Conservation (phyloP, 192 early-diverging fungal genomes). For the Mortierella alpina region DNA sequence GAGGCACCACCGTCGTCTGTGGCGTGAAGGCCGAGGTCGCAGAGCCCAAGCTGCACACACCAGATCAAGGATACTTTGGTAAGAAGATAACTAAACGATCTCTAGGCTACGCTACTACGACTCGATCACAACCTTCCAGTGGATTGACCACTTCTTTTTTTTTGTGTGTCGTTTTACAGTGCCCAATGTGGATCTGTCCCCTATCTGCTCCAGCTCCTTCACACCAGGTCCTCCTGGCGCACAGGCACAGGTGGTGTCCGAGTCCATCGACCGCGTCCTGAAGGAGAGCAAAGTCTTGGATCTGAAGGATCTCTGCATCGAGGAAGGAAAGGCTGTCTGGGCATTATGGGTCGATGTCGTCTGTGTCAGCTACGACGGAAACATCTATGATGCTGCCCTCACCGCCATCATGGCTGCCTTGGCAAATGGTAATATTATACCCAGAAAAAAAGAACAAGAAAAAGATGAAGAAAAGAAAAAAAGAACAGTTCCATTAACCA, state of each 20-base stretch:
- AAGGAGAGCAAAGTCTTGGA: conserved; percentile 69
- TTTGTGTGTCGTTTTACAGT: conserved; percentile 54
- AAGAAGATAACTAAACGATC: not conserved
- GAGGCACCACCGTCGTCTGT: conserved; percentile 90
- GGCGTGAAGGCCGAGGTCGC: conserved; percentile 96
- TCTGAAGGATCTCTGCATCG: conserved; percentile 82
- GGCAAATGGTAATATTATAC: conserved; percentile 61
- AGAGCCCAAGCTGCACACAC: conserved; percentile 75
- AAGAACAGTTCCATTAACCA: not conserved
- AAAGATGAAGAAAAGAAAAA: conserved; percentile 7
- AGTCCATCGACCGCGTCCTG: conserved; percentile 79
- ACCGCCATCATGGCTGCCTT: conserved; percentile 85
- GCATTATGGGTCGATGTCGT: conserved; percentile 89
- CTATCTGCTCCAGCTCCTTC: conserved; percentile 90
- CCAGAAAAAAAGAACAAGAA: not conserved
- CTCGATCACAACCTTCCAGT: not conserved
- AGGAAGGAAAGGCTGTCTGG: conserved; percentile 85
- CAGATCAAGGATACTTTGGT: conserved; percentile 86
- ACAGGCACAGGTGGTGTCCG: conserved; percentile 83
- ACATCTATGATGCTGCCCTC: conserved; percentile 88
- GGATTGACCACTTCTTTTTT: not conserved
- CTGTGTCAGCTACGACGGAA: conserved; percentile 92
- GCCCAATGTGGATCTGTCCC: conserved; percentile 91
- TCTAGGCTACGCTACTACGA: not conserved
- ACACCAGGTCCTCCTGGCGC: conserved; percentile 86